Percentiles rank a stretch among this genome's conserved stretches.
phyloP scores from a whole-genome alignment of 768 basidiomycete species.

The Kwoniella dendrophila region DNA sequence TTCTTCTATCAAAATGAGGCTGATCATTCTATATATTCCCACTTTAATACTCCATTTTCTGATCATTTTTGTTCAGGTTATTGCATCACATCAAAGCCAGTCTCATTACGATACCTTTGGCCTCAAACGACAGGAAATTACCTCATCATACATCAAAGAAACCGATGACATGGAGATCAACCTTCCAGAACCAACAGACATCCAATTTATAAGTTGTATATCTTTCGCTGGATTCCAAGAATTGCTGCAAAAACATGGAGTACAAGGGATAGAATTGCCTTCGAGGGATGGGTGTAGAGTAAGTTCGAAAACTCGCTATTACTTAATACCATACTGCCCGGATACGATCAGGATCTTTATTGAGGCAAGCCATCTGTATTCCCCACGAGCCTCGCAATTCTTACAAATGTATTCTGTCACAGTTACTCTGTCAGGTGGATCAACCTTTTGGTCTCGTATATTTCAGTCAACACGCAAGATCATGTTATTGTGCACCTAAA shows the following conservation, averaged over 20 bases:
- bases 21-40: no score
- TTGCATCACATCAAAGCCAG: no score
- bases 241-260: slow-evolving; percentile 4
- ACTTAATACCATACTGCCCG: not conserved
- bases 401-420: no score
- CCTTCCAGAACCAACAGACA: not conserved
- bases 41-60: no score
- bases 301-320: not conserved
- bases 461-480: not conserved
- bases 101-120: no score
- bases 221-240: not conserved
- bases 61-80: no score
- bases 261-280: not conserved
- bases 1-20: no score
- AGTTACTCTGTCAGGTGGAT: not conserved
- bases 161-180: not conserved
- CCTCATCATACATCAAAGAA: no score
- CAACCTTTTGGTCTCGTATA: slow-evolving; percentile 10
- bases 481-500: slow-evolving; percentile 14
- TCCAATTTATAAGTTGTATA: slow-evolving; percentile 8
- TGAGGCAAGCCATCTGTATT: not conserved
- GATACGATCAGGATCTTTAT: not conserved
- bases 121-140: no score
- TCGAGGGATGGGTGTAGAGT: slow-evolving; percentile 13
- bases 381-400: no score